phyloP scores from a whole-genome alignment of 768 basidiomycete species.

The Tylopilus plumbeoviolaceoides region DNA sequence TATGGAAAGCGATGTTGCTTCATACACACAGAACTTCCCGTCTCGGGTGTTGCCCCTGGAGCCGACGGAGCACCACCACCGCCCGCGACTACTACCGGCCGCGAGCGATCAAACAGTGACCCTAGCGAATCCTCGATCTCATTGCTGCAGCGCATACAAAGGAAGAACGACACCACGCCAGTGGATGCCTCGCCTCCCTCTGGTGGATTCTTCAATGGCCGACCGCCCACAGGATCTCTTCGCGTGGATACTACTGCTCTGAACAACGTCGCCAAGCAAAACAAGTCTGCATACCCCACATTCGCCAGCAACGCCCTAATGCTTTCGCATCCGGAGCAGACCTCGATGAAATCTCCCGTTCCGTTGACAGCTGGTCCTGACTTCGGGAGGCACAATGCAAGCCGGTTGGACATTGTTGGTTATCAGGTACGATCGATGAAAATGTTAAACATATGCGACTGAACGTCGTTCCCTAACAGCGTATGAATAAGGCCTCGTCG shows the following conservation, averaged over 20 bases:
- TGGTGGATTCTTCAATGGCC: slow-evolving; percentile 48
- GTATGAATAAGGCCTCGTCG: slow-evolving; percentile 46
- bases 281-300: slow-evolving; percentile 81
- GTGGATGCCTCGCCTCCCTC: slow-evolving; percentile 44
- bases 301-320: slow-evolving; percentile 46
- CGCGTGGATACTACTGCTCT: slow-evolving; percentile 72
- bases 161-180: slow-evolving; percentile 57
- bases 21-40: slow-evolving; percentile 84
- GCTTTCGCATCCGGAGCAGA: slow-evolving; percentile 53
- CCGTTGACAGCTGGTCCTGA: slow-evolving; percentile 85
- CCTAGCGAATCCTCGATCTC: slow-evolving; percentile 71
- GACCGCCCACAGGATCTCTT: slow-evolving; percentile 67
- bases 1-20: slow-evolving; percentile 93
- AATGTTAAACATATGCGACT: slow-evolving; percentile 4
- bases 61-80: slow-evolving; percentile 52
- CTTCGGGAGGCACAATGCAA: slow-evolving; percentile 70
- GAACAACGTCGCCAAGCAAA: slow-evolving; percentile 60
- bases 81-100: slow-evolving; percentile 47
- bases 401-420: slow-evolving; percentile 69
- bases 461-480: slow-evolving; percentile 32
- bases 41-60: slow-evolving; percentile 53
- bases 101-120: slow-evolving; percentile 76
- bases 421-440: slow-evolving; percentile 49
- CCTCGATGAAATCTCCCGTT: slow-evolving; percentile 64
- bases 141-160: slow-evolving; percentile 73